These are phyloP conservation scores for Teunomyces pallodes DNA, from an alignment of 805 yeast genomes.

Conservation along the genomic window DNA sequence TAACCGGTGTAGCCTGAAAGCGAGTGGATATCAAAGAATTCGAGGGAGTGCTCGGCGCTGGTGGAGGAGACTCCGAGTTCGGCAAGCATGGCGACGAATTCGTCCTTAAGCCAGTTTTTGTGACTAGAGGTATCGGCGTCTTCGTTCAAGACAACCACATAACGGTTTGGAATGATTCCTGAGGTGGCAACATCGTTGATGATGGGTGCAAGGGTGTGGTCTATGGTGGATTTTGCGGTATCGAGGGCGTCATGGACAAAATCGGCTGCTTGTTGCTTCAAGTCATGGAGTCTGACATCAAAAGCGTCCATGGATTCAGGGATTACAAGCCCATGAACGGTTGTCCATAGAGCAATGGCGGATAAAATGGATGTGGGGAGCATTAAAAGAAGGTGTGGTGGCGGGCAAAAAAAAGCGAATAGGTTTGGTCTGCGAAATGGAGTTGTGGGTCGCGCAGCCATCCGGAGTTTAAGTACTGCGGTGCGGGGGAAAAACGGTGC, in stretches of 20 bases:
- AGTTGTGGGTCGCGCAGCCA: not conserved
- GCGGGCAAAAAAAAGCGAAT: not conserved
- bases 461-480: not conserved
- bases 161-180: constrained; percentile 8
- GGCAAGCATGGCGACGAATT: not conserved
- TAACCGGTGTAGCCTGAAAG: constrained; percentile 19
- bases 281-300: not conserved
- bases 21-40: constrained; percentile 11
- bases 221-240: not conserved
- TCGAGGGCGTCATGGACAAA: not conserved
- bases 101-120: constrained; percentile 7
- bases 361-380: constrained; percentile 1
- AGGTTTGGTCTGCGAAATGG: not conserved
- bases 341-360: constrained; percentile 1
- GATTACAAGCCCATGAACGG: constrained; percentile 1
- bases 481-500: not conserved
- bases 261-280: not conserved
- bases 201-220: constrained; percentile 6
- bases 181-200: constrained; percentile 1
- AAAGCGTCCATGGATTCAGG: not conserved
- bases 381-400: not conserved
- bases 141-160: constrained; percentile 13
- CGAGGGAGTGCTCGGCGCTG: constrained; percentile 9
- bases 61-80: constrained; percentile 14
- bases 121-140: constrained; percentile 6